These are phyloP conservation scores for Alternaria viburni DNA, from an alignment of 2,329 filamentous ascomycete genomes.

Conservation along the genomic window DNA sequence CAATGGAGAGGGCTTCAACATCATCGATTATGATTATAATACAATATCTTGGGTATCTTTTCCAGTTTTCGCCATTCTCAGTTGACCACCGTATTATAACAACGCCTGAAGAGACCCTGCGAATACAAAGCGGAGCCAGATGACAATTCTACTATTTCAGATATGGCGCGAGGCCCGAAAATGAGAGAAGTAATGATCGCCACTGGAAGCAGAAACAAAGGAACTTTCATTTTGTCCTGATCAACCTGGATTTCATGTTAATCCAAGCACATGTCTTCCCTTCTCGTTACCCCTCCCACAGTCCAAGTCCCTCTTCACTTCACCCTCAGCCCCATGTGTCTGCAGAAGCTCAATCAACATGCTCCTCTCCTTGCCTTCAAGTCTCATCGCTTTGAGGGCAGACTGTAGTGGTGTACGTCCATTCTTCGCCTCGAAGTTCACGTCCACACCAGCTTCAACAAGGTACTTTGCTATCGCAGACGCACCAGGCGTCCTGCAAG, in stretches of 20 bases:
- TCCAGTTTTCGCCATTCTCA: not conserved
- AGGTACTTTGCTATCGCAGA: constrained; percentile 36
- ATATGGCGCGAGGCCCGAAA: not conserved
- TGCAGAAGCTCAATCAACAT: constrained; percentile 38
- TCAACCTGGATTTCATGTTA: constrained; percentile 9
- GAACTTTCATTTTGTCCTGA: not conserved
- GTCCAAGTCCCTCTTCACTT: constrained; percentile 20
- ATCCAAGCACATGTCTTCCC: constrained; percentile 27
- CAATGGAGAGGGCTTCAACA: not conserved
- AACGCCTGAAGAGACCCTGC: not conserved
- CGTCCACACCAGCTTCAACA: constrained; percentile 39
- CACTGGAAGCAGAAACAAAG: not conserved
- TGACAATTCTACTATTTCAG: not conserved
- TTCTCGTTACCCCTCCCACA: constrained; percentile 27
- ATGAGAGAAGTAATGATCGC: not conserved
- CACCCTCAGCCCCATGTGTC: constrained; percentile 37
- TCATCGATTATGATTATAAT: not conserved
- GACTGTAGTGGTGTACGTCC: constrained; percentile 32
- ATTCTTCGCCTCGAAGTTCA: constrained; percentile 32
- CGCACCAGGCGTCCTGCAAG: constrained; percentile 33
- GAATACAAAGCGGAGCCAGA: not conserved
- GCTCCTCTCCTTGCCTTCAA: constrained; percentile 36
- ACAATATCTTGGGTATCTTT: not conserved
- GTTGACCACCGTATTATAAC: not conserved
- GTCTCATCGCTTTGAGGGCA: constrained; percentile 21